Conservation (phyloP, 1,284 basidiomycete species). For the Marasmius sp. region DNA sequence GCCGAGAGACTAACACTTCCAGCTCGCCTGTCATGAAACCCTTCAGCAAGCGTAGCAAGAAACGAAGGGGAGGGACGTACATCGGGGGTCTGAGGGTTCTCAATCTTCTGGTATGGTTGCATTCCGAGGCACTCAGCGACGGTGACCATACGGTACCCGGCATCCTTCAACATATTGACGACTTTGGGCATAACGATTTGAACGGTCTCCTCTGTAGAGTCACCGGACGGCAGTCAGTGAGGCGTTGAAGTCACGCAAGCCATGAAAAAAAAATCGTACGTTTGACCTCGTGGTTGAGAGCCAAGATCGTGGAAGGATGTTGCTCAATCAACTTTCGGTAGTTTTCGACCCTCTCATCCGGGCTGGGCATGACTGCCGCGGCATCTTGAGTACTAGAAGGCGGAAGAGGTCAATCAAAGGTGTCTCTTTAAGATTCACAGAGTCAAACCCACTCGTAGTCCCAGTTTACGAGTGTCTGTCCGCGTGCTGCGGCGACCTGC, state of each 20-base stretch:
- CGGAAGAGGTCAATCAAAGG: neutral
- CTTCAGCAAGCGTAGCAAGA: neutral
- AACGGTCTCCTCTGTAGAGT: neutral
- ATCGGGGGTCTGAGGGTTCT: neutral
- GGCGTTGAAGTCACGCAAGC: neutral
- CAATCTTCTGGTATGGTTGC: neutral
- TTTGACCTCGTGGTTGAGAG: conserved; percentile 4
- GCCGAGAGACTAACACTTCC: neutral
- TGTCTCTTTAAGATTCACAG: no score
- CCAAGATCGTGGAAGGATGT: neutral
- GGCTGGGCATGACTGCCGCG: neutral
- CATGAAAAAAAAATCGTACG: neutral
- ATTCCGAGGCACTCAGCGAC: neutral
- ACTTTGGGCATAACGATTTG: neutral
- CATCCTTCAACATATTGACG: neutral
- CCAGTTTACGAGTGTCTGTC: conserved; percentile 21
- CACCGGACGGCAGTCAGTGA: neutral
- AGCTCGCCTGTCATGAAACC: neutral
- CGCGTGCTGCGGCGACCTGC: conserved; percentile 20
- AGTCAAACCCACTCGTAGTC: conserved; percentile 3
- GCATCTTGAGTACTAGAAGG: neutral
- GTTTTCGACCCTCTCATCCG: neutral
- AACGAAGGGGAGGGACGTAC: neutral
- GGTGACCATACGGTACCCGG: neutral
- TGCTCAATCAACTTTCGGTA: neutral